A percentile compares a stretch with the other conserved stretches of the same genome.
These are phyloP conservation scores for Ehretia macrophylla DNA, from an alignment of 257 asterid genomes.

Conservation along the genomic window DNA sequence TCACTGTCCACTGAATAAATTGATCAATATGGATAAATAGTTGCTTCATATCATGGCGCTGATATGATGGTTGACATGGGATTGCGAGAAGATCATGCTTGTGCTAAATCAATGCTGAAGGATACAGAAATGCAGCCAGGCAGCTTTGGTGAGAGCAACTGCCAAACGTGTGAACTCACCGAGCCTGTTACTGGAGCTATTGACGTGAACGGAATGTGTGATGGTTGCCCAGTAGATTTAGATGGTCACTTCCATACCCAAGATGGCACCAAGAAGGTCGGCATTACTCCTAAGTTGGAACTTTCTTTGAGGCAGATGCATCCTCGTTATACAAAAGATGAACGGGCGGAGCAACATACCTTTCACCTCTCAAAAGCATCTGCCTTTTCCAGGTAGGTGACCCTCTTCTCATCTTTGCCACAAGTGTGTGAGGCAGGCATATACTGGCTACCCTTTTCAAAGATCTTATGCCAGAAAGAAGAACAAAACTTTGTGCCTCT, in stretches of 20 bases:
- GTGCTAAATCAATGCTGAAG: too few relatives aligned
- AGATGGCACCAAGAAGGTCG: slow-evolving; percentile 38
- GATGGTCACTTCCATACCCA: not conserved
- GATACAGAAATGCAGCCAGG: too few relatives aligned
- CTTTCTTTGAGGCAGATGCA: slow-evolving; percentile 67
- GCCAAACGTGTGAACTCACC: too few relatives aligned
- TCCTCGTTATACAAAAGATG: slow-evolving; percentile 39
- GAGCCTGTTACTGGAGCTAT: slow-evolving; percentile 41
- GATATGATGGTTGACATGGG: too few relatives aligned
- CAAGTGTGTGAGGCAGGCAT: too few relatives aligned
- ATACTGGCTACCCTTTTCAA: not conserved
- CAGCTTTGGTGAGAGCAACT: too few relatives aligned
- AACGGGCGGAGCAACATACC: slow-evolving; percentile 38
- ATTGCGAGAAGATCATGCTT: too few relatives aligned
- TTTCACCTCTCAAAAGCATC: slow-evolving; percentile 84
- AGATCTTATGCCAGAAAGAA: too few relatives aligned
- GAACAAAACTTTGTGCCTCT: too few relatives aligned
- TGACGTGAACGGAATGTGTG: slow-evolving; percentile 74
- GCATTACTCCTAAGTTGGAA: slow-evolving; percentile 47
- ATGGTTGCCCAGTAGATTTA: slow-evolving; percentile 35
- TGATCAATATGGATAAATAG: too few relatives aligned
- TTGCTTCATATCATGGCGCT: too few relatives aligned
- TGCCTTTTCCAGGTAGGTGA: slow-evolving; percentile 77
- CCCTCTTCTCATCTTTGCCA: not conserved
- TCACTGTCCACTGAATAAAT: too few relatives aligned